Conservation (phyloP, 2,329 filamentous ascomycete genomes). For the Cladosporium sp. region DNA sequence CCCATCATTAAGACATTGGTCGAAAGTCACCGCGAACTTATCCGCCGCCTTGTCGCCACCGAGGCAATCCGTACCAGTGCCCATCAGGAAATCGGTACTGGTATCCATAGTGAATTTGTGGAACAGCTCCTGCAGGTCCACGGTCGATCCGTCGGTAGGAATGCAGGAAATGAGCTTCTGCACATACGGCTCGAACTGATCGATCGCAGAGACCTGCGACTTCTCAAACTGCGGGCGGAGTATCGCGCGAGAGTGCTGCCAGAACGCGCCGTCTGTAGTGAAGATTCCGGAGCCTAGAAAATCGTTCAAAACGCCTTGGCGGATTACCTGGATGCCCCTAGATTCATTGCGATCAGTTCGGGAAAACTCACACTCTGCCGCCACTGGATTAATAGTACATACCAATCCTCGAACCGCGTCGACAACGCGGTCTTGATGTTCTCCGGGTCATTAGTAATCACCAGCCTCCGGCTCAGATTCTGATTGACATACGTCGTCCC, state of each 20-base stretch:
- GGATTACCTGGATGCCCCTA: slow-evolving; percentile 13
- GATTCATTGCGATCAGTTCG: background rate
- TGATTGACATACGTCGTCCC: slow-evolving; percentile 7
- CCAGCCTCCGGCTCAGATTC: background rate
- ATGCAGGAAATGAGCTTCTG: slow-evolving; percentile 56
- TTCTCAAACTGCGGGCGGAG: slow-evolving; percentile 54
- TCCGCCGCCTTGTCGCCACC: slow-evolving; percentile 15
- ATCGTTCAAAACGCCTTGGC: slow-evolving; percentile 9
- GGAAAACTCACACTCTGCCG: background rate
- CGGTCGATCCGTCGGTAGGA: slow-evolving; percentile 52
- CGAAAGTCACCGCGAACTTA: slow-evolving; percentile 21
- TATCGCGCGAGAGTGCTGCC: slow-evolving; percentile 32
- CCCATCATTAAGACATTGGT: slow-evolving; percentile 36
- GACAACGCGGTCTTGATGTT: slow-evolving; percentile 45
- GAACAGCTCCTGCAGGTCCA: slow-evolving; percentile 63
- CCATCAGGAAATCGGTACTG: slow-evolving; percentile 66
- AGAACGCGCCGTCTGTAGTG: slow-evolving; percentile 42
- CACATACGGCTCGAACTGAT: slow-evolving; percentile 60
- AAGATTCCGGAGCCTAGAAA: slow-evolving; percentile 41
- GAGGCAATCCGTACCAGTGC: slow-evolving; percentile 41
- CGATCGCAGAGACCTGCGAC: slow-evolving; percentile 51
- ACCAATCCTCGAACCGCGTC: slow-evolving; percentile 44
- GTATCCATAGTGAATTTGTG: slow-evolving; percentile 65
- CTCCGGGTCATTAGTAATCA: slow-evolving; percentile 37
- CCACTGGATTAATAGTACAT: background rate